Evolutionary conservation across 2,329 filamentous ascomycete genomes (phyloP), one percentile per base, ranked within the genome.

Genomic region (Macrophomina tecta): DNA sequence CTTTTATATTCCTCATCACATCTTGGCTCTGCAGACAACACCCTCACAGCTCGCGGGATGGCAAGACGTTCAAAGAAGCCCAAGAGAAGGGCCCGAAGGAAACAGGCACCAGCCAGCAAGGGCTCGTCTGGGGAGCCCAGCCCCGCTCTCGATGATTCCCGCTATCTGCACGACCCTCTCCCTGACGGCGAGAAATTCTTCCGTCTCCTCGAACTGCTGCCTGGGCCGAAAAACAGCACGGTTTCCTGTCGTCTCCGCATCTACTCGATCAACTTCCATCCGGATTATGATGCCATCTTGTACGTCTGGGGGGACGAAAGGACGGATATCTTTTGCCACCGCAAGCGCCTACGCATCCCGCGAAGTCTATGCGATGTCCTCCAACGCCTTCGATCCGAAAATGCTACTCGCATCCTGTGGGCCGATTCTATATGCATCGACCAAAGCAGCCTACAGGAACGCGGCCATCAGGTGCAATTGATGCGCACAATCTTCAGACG

Each of bases 341-440:
- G 51, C 12, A 45, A 38, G 12, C 51, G 18, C 8, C 5, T 65
- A 6, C 32, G 11, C 5, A 14, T 65, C 23, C 53, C 63, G 2
- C 7, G 1, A 5, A 32, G 6, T n/a, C 63, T 65, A 4, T 9
- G 14, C 3, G 51, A 58, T 12, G 63, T 49, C 1, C 51, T 65
- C 5, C 16, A 30, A n/a, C 14, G 45, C 12, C 12, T 65, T 7
- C 63, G 63, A 2, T 14, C 7, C 23, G 2, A 11, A 5, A 7
- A 36, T 16, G 3, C 49, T 7, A 32, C 53, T 1, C 62, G 68
- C 16, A 60, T 60, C 14, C 49, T 69, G 1, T 69, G 68, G 68
- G 68, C 68, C 8, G 68, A 69, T 16, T 60, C 64, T 2, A 49
- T 67, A 23, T 68, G 68, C 63, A 67, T 69, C 46, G 56, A 69